Evolutionary conservation across 1,139 yeast genomes (phyloP).

Genomic region (Eremothecium coryli): DNA sequence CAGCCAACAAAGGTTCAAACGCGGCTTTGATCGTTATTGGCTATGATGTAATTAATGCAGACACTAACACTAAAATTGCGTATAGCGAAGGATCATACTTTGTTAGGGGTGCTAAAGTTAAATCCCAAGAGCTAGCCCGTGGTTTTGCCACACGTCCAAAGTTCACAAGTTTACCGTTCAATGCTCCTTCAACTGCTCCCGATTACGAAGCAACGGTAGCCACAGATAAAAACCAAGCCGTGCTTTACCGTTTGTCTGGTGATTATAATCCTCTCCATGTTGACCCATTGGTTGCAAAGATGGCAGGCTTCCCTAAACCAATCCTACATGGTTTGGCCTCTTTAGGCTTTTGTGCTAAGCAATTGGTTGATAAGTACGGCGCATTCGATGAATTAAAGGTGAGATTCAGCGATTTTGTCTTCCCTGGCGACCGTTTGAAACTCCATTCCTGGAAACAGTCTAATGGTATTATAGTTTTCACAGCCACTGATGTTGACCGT

Average conservation of each 20-base stretch:
- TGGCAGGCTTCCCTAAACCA: slow-evolving; percentile 79
- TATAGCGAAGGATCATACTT: slow-evolving; percentile 81
- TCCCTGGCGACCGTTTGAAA: slow-evolving; percentile 90
- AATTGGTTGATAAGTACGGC: slow-evolving; percentile 72
- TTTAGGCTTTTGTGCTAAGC: slow-evolving; percentile 74
- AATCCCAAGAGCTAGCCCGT: slow-evolving; percentile 42
- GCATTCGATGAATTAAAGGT: slow-evolving; percentile 78
- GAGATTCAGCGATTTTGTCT: slow-evolving; percentile 84
- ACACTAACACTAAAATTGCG: slow-evolving; percentile 63
- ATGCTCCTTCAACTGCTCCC: slow-evolving; percentile 56
- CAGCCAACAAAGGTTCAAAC: slow-evolving; percentile 80
- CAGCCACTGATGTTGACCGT: slow-evolving; percentile 75
- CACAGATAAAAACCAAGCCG: slow-evolving; percentile 73
- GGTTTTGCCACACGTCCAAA: slow-evolving; percentile 39
- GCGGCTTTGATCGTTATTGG: slow-evolving; percentile 79
- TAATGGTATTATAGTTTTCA: slow-evolving; percentile 67
- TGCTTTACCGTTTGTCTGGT: slow-evolving; percentile 83
- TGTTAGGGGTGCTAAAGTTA: slow-evolving; percentile 69
- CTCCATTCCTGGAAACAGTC: slow-evolving; percentile 75
- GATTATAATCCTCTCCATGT: slow-evolving; percentile 94
- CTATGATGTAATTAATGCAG: slow-evolving; percentile 57
- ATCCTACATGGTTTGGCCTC: slow-evolving; percentile 90
- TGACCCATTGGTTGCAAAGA: slow-evolving; percentile 83
- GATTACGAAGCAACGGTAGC: slow-evolving; percentile 54
- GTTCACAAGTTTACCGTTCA: slow-evolving; percentile 38